Percentiles rank a stretch among this genome's conserved stretches.
Evolutionary conservation across 768 basidiomycete genomes (phyloP).

Genomic region (Trametes punicea): DNA sequence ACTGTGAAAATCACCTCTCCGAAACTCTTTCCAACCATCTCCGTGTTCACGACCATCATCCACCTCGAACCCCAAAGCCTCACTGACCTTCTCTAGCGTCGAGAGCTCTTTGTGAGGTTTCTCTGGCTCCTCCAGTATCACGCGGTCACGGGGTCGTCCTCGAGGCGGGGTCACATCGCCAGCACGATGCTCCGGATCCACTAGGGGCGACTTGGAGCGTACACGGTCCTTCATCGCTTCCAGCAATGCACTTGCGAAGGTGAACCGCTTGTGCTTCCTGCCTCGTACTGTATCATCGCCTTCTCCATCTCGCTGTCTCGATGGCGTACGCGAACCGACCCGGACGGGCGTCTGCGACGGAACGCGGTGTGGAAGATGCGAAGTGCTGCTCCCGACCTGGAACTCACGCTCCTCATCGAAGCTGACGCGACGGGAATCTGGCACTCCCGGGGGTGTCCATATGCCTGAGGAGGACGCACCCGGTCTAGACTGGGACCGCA

Average conservation of each 20-base stretch:
- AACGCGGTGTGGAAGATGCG: conserved; percentile 4
- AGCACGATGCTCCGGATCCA: conserved; percentile 10
- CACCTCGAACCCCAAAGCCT: conserved; percentile 37
- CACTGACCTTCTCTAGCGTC: conserved; percentile 38
- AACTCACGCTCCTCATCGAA: conserved; percentile 27
- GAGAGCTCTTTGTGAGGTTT: conserved; percentile 31
- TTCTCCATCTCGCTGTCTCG: conserved; percentile 10
- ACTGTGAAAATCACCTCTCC: too few relatives aligned
- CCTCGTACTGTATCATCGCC: conserved; percentile 31
- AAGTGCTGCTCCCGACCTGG: conserved; percentile 22
- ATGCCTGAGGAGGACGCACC: conserved; percentile 13
- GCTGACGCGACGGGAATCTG: conserved; percentile 24
- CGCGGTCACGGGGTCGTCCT: conserved; percentile 16
- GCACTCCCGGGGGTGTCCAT: conserved; percentile 14
- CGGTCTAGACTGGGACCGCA: conserved; percentile 3
- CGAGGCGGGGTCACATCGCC: conserved; percentile 22
- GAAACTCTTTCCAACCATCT: conserved; percentile 82
- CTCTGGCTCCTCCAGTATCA: conserved; percentile 16
- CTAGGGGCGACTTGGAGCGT: conserved; percentile 41
- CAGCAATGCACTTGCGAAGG: conserved; percentile 46
- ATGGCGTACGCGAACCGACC: conserved; percentile 9
- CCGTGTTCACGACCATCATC: conserved; percentile 42
- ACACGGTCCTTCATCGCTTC: conserved; percentile 43
- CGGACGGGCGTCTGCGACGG: conserved; percentile 7
- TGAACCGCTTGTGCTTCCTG: conserved; percentile 46